Conservation (phyloP, 2,329 filamentous ascomycete genomes). For the Celoporthe dispersa region DNA sequence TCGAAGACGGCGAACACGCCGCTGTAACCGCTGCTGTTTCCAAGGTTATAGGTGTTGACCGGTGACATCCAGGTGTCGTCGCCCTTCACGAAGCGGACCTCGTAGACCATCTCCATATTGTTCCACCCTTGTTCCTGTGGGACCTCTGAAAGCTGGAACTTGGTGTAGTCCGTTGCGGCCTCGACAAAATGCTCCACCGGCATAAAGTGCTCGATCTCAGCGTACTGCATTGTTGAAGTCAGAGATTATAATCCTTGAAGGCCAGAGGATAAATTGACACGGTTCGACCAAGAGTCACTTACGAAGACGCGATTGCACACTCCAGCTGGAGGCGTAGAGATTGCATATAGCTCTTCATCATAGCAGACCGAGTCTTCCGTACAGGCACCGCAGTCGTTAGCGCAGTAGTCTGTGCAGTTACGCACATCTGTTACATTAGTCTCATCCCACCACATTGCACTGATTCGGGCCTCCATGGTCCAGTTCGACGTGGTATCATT, state of each 20-base stretch:
- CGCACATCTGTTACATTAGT: neutral
- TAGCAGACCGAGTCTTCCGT: neutral
- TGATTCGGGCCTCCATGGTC: neutral
- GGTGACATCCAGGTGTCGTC: constrained; percentile 13
- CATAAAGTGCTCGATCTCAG: constrained; percentile 4
- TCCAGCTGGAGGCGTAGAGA: constrained; percentile 8
- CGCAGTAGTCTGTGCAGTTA: constrained; percentile 8
- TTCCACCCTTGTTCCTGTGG: neutral
- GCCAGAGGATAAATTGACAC: neutral
- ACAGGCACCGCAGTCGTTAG: constrained; percentile 6
- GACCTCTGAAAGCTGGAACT: neutral
- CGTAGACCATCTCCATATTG: constrained; percentile 6
- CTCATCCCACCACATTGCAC: neutral
- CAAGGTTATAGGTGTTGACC: constrained; percentile 9
- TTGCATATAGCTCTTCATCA: constrained; percentile 1
- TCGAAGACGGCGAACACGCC: constrained; percentile 8
- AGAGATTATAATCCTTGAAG: neutral
- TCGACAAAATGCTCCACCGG: constrained; percentile 9
- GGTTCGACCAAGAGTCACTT: neutral
- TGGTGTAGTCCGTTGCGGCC: constrained; percentile 8
- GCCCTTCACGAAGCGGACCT: constrained; percentile 10
- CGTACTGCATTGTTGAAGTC: neutral
- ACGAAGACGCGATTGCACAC: constrained; percentile 1
- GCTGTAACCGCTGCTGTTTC: constrained; percentile 1
- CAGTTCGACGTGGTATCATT: constrained; percentile 4